phyloP scores from a whole-genome alignment of 1,284 basidiomycete species.

The Cutaneotrichosporon sp. region DNA sequence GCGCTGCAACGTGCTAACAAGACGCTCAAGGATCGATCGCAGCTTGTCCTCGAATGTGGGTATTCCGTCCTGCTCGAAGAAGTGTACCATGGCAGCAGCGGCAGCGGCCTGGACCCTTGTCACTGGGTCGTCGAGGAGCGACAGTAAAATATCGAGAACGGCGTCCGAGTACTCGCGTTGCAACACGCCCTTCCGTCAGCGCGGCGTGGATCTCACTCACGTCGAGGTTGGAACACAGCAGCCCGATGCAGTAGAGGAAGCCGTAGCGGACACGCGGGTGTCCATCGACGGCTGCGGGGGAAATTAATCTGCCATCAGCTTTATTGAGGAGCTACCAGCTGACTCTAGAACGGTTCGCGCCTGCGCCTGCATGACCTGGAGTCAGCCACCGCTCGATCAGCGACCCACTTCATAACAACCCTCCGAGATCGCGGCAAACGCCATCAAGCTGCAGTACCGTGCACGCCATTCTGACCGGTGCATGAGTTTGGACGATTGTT shows the following conservation, averaged over 20 bases:
- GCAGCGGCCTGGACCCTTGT: constrained; percentile 75
- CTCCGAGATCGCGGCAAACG: constrained; percentile 30
- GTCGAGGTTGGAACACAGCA: constrained; percentile 76
- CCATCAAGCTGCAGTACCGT: constrained; percentile 71
- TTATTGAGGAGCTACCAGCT: constrained; percentile 54
- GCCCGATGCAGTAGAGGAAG: constrained; percentile 79
- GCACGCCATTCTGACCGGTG: constrained; percentile 66
- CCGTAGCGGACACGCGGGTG: constrained; percentile 77
- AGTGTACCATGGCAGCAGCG: constrained; percentile 79
- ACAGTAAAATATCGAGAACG: constrained; percentile 61
- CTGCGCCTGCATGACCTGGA: constrained; percentile 9
- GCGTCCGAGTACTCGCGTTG: constrained; percentile 27
- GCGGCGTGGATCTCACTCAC: constrained; percentile 45
- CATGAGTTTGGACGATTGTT: constrained; percentile 71
- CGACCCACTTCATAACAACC: constrained; percentile 25
- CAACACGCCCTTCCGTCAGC: constrained; percentile 25
- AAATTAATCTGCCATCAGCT: constrained; percentile 59
- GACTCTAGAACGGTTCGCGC: constrained; percentile 10
- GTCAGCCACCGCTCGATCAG: neutral
- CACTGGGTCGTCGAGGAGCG: constrained; percentile 68
- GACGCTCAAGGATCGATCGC: constrained; percentile 33
- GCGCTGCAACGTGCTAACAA: constrained; percentile 6
- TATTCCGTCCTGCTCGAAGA: constrained; percentile 69
- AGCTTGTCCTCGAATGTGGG: constrained; percentile 67
- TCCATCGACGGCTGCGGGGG: constrained; percentile 66